Evolutionary conservation across 164 flowering plant genomes (phyloP).

Genomic region (Macadamia tetraphylla): DNA sequence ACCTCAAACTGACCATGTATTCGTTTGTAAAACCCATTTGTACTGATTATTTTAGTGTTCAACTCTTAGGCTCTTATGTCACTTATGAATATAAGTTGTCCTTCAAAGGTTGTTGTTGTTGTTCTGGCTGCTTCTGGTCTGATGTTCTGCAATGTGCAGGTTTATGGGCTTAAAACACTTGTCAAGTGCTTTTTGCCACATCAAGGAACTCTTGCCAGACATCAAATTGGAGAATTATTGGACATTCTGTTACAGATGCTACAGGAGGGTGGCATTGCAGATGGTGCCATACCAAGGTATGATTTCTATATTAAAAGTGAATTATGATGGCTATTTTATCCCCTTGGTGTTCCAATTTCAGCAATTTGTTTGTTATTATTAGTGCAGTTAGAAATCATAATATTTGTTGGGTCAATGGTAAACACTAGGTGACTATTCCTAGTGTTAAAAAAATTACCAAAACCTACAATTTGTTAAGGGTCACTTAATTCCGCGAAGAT

Average conservation of each 20-base stretch:
- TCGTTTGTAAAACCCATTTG: neutral
- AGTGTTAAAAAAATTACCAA: no score
- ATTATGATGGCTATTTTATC: neutral
- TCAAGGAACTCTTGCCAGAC: conserved; percentile 30
- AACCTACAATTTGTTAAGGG: no score
- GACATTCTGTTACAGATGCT: conserved; percentile 48
- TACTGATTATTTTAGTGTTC: neutral
- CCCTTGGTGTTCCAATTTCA: neutral
- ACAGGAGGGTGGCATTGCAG: conserved; percentile 28
- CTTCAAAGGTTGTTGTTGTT: neutral
- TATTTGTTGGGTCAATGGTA: no score
- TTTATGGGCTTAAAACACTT: conserved; percentile 76
- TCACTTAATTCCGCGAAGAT: no score
- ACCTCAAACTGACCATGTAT: no score
- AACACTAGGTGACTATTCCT: no score
- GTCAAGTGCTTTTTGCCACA: conserved; percentile 71
- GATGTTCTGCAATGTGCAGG: conserved; percentile 34
- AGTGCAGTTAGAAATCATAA: no score
- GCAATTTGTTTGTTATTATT: neutral
- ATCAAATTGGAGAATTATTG: conserved; percentile 38
- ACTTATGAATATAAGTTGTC: neutral
- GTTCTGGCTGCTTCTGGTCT: neutral
- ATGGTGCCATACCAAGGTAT: conserved; percentile 37
- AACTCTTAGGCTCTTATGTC: neutral
- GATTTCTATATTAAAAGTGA: neutral